Evolutionary conservation across 192 early-diverging fungal genomes (phyloP).

Genomic region (Backusella parvicylindrica): DNA sequence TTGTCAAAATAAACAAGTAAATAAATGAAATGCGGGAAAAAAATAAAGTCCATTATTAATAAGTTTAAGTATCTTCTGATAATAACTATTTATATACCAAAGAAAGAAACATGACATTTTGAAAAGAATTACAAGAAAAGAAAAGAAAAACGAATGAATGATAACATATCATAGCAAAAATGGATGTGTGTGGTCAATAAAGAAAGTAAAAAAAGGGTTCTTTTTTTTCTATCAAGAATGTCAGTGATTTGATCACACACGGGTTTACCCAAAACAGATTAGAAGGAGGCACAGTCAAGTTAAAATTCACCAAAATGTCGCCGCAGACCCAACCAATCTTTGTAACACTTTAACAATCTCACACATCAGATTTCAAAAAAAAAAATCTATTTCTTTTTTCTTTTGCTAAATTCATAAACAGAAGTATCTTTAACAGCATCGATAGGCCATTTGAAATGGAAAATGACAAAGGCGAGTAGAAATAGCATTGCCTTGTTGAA

Average conservation of each 20-base stretch:
- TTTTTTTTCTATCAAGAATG: not conserved
- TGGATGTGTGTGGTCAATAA: not conserved
- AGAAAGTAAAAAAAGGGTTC: not conserved
- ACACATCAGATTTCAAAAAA: not conserved
- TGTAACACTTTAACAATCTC: not conserved
- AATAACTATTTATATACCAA: not conserved
- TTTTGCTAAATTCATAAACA: not conserved
- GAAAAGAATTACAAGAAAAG: no score
- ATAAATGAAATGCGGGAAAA: not conserved
- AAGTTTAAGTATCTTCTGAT: no score
- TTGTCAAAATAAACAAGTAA: not conserved
- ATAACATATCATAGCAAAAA: not conserved
- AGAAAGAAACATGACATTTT: not conserved
- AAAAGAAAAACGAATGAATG: not conserved
- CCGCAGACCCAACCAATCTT: not conserved
- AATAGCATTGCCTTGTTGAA: not conserved
- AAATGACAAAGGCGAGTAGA: not conserved
- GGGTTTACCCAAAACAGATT: not conserved
- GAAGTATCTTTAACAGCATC: no score
- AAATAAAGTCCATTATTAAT: no score
- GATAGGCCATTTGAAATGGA: not conserved
- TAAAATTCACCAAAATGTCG: not conserved
- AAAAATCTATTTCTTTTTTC: not conserved
- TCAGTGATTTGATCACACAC: not conserved
- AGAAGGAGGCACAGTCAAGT: not conserved